phyloP scores from a whole-genome alignment of 1,284 basidiomycete genomes.

The Ganoderma meredithae region DNA sequence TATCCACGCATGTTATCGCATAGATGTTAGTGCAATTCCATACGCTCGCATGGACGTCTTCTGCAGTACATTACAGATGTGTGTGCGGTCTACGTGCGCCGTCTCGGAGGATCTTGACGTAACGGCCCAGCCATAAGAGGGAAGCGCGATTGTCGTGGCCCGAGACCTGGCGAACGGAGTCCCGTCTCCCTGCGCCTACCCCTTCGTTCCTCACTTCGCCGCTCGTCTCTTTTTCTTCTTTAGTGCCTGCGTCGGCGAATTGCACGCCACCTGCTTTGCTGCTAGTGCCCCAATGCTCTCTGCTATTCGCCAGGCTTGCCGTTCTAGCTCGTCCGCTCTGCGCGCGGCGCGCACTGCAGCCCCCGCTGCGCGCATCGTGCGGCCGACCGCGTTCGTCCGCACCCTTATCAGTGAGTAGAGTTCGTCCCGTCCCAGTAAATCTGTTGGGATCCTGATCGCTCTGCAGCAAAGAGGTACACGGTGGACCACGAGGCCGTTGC shows the following conservation, averaged over 20 bases:
- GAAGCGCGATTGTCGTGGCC: conserved; percentile 21
- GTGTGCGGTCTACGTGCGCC: background rate
- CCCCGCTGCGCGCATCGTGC: conserved; percentile 28
- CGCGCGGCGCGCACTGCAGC: conserved; percentile 36
- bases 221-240: conserved; percentile 4
- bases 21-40: conserved; percentile 26
- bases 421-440: background rate
- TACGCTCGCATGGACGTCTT: conserved; percentile 14
- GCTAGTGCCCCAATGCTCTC: conserved; percentile 34
- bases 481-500: conserved; percentile 91
- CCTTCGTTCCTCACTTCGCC: conserved; percentile 7
- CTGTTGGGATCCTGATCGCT: background rate
- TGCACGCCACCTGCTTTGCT: background rate
- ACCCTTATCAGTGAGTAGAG: conserved; percentile 48
- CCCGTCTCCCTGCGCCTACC: conserved; percentile 20
- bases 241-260: conserved; percentile 1
- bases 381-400: conserved; percentile 39
- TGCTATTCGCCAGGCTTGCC: conserved; percentile 42
- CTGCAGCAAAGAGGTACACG: conserved; percentile 83
- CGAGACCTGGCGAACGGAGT: conserved; percentile 27
- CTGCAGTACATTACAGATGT: background rate
- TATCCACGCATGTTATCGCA: conserved; percentile 30
- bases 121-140: conserved; percentile 31
- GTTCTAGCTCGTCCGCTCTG: conserved; percentile 36
- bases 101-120: conserved; percentile 21